Conservation (phyloP, 257 asterid species). For the Jasminum sambac region DNA sequence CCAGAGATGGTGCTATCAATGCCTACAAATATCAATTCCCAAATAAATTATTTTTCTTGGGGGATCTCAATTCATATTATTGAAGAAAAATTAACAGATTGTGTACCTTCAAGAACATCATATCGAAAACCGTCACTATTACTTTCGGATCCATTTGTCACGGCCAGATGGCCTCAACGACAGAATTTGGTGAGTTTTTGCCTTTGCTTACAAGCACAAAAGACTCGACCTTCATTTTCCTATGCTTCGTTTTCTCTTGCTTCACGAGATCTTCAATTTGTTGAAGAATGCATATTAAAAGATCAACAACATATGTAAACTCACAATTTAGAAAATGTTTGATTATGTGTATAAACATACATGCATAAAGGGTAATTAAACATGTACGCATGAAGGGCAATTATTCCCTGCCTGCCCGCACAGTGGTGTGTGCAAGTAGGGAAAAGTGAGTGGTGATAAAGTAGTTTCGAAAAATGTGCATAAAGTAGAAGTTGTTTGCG, state of each 20-base stretch:
- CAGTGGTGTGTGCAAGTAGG: no score
- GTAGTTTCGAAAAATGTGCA: no score
- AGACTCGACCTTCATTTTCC: constrained; percentile 46
- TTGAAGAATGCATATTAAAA: constrained; percentile 19
- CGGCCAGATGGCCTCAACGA: constrained; percentile 1
- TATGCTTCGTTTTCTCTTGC: constrained; percentile 51
- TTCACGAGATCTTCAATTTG: constrained; percentile 33
- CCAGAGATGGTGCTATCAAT: constrained; percentile 33
- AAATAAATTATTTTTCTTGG: constrained; percentile 7
- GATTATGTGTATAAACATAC: no score
- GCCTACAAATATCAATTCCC: constrained; percentile 37
- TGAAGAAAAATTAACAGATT: not conserved
- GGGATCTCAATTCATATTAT: constrained; percentile 1
- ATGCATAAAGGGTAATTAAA: no score
- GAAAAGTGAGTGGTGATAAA: no score
- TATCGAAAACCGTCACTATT: constrained; percentile 39
- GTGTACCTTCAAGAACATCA: constrained; percentile 45
- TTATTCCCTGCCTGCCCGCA: no score
- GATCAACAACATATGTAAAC: constrained; percentile 20
- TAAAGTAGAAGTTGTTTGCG: no score
- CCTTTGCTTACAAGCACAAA: constrained; percentile 28
- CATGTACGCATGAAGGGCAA: no score
- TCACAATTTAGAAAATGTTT: constrained; percentile 5
- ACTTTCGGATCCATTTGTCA: constrained; percentile 28
- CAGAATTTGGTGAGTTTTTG: constrained; percentile 23